phyloP scores from a whole-genome alignment of 129 eudicot genomes.

The Pulicaria dysenterica region DNA sequence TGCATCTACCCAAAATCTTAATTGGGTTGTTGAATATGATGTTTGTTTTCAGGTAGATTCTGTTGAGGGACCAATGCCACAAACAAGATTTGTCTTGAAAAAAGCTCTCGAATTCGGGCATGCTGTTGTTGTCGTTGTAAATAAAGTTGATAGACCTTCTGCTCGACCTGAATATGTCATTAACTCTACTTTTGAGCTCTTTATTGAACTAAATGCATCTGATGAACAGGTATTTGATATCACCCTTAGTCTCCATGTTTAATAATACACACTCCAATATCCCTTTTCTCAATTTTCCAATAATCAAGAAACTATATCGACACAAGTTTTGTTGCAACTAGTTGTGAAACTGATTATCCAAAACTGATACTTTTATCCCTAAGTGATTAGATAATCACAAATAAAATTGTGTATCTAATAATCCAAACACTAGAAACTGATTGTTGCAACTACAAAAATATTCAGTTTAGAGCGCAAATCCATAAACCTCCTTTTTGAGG shows the following conservation, averaged over 20 bases:
- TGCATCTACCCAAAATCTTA: neutral
- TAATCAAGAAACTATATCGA: too few species aligned
- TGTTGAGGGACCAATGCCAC: constrained; percentile 99
- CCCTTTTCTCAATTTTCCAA: too few species aligned
- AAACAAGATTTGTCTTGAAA: constrained; percentile 95
- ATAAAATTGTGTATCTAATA: neutral
- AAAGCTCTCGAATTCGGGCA: constrained; percentile 98
- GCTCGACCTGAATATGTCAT: constrained; percentile 97
- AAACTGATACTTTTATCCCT: neutral
- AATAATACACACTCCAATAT: too few species aligned
- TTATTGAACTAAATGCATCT: constrained; percentile 95
- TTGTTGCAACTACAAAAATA: neutral
- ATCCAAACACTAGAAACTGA: neutral
- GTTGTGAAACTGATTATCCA: neutral
- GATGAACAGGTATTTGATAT: constrained; percentile 80
- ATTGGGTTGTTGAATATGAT: neutral
- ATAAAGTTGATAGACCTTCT: constrained; percentile 89
- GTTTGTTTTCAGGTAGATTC: constrained; percentile 81
- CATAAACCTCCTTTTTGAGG: neutral
- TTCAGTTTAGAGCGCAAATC: neutral
- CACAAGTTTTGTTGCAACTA: neutral
- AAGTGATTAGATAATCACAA: neutral
- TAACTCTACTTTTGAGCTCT: constrained; percentile 95
- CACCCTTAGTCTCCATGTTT: too few species aligned
- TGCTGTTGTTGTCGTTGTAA: constrained; percentile 95